Base-by-base conservation (phyloP, 495 filamentous ascomycete species). In the Lasiosphaeria hispida region DNA sequence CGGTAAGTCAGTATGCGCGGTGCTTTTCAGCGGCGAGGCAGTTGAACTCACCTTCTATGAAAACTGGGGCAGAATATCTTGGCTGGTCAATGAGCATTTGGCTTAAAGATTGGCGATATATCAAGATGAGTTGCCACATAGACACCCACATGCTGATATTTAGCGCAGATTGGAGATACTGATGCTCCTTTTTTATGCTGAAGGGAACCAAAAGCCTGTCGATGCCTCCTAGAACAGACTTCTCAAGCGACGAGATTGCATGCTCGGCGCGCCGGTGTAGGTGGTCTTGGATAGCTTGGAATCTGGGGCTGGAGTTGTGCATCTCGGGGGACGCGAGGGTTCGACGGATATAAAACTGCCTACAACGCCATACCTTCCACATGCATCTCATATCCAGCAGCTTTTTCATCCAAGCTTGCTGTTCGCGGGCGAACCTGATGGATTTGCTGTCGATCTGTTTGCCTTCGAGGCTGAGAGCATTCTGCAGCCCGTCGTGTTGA, bases 111-210 rank as follows among this genome's bases (percentile, higher is more conserved):
- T 63, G 56, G 34, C 65, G 67, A 33, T 67, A 70, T 13, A 67
- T 49, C 19, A 65, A 40, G 1, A 68, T 60, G 36, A 70, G 55
- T 38, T 70, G 64, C 67, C 64, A 65, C 50, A 65, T n/a, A 30
- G 51, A 42, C 10, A 63, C 18, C 67, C 67, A 70, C 30, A 41
- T 56, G 19, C 47, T 48, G 17, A 63, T 33, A 19, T 61, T 36
- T 13, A 59, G 36, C 11, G 45, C 39, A 0, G 53, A 44, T 35
- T 10, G 17, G 35, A 62, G 54, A 8, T n/a, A 3, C n/a, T 41
- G 44, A n/a, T 51, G 4, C 6, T 37, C 36, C 11, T 48, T 36
- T 13, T 33, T 35, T 17, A 40, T 17, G 10, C 18, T 10, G 10
- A 5, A 55, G 10, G 37, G 44, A 18, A 30, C 13, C 30, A 60